phyloP scores from a whole-genome alignment of 352 stramenopile genomes.

The Pythium dissotocum region DNA sequence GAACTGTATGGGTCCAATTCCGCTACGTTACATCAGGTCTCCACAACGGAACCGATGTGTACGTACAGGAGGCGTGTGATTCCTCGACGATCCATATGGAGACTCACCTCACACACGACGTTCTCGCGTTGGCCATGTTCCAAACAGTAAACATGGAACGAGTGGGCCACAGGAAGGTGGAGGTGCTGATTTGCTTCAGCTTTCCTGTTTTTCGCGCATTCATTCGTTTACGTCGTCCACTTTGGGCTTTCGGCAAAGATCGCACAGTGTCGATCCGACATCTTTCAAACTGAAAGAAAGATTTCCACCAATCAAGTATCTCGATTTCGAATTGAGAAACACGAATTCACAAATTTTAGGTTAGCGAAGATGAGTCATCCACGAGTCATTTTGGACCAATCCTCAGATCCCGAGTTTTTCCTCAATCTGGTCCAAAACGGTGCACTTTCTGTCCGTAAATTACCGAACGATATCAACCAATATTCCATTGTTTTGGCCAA shows the following conservation, averaged over 20 bases:
- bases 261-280: not conserved
- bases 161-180: not conserved
- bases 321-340: too few relatives aligned
- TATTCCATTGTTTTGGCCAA: too few relatives aligned
- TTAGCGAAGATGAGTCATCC: too few relatives aligned
- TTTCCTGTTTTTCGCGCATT: not conserved
- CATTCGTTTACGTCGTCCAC: slow-evolving; percentile 7
- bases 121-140: not conserved
- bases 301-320: not conserved
- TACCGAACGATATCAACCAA: too few relatives aligned
- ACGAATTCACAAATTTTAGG: too few relatives aligned
- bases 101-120: too few relatives aligned
- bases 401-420: too few relatives aligned
- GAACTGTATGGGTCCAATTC: not conserved
- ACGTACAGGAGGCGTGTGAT: not conserved
- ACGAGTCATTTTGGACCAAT: too few relatives aligned
- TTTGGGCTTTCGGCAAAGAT: not conserved
- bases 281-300: not conserved
- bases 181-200: slow-evolving; percentile 1
- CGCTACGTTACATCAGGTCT: not conserved
- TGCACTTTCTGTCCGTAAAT: too few relatives aligned
- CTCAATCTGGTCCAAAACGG: too few relatives aligned
- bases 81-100: too few relatives aligned
- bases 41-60: not conserved
- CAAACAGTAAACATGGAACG: slow-evolving; percentile 1